Percentiles rank a stretch among this genome's conserved stretches.
Conservation (phyloP, 148 eudicot genomes). For the Rhododendron ferrugineum region DNA sequence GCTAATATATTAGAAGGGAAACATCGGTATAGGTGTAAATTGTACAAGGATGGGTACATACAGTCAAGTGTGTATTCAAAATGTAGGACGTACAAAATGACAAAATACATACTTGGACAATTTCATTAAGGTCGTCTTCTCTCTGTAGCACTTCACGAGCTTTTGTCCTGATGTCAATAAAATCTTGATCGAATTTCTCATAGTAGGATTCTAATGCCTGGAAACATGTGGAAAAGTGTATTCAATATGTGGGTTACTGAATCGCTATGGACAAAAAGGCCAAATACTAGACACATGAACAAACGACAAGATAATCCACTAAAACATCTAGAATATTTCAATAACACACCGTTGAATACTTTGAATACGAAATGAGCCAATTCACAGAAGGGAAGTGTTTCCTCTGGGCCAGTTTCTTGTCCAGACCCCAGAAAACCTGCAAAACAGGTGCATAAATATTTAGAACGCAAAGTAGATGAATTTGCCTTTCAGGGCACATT, state of each 20-base stretch:
- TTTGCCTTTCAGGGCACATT: background rate
- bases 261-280: background rate
- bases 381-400: constrained; percentile 98
- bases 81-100: background rate
- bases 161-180: constrained; percentile 88
- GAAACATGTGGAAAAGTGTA: constrained; percentile 5
- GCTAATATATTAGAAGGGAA: background rate
- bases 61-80: background rate
- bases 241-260: background rate
- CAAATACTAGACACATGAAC: background rate
- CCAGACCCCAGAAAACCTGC: constrained; percentile 99
- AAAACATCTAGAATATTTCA: background rate
- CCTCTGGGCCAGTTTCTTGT: constrained; percentile 97
- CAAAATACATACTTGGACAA: constrained; percentile 67
- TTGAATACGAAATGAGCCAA: constrained; percentile 99
- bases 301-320: background rate
- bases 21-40: background rate
- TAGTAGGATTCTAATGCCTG: constrained; percentile 92
- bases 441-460: constrained; percentile 9
- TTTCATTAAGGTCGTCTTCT: constrained; percentile 95
- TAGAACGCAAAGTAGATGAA: background rate
- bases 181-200: constrained; percentile 87
- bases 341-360: constrained; percentile 74
- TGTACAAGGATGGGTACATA: background rate
- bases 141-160: constrained; percentile 97